Evolutionary conservation across 2,329 filamentous ascomycete genomes (phyloP), one percentile per base, ranked within the genome.

Genomic region (Dothistroma pini): DNA sequence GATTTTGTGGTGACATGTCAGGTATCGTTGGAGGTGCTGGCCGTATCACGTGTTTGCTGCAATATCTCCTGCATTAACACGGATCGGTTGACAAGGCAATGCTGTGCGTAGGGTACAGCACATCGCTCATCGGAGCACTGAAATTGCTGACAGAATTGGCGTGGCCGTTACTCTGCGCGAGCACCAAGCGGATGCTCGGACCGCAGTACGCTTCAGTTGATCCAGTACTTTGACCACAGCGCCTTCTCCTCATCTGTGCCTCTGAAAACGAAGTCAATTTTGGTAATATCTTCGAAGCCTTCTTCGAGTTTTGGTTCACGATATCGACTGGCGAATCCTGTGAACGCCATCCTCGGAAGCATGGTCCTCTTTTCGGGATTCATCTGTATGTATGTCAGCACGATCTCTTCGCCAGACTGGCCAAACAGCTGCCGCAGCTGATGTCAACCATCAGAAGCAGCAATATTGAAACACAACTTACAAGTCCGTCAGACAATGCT

Each of bases 301-400:
- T 99, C 95, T 12, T 84, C 81, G 1, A 83, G 62, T 44, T 81
- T 83, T 0, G 93, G 95, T 66, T 88, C 83, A 66, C 86, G 86
- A 76, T 90, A 95, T 57, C 90, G 84, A 9, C 86, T 84, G 16
- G 81, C 79, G 71, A 91, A 99, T 12, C 86, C 84, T 25, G 82
- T 86, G 74, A 97, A 97, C 0, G 95, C 93, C 64, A 95, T 80
- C 50, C 84, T 85, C 0, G 93, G 93, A 5, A 99, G 81, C 1
- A 85, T 81, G 0, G 82, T 78, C 64, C 95, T 84, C 25, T 85
- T 84, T 75, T 97, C 93, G 1, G 93, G 93, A 71, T 97, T 97
- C 77, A 92, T 81, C 80, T 88, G 69, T 66, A 50, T 35, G 47
- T 51, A 44, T 19, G 60, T 65, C 51, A 66, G 60, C 60, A 60